These are phyloP conservation scores for Trichoderma simmonsii DNA, from an alignment of 2,329 filamentous ascomycete genomes.

Conservation along the genomic window DNA sequence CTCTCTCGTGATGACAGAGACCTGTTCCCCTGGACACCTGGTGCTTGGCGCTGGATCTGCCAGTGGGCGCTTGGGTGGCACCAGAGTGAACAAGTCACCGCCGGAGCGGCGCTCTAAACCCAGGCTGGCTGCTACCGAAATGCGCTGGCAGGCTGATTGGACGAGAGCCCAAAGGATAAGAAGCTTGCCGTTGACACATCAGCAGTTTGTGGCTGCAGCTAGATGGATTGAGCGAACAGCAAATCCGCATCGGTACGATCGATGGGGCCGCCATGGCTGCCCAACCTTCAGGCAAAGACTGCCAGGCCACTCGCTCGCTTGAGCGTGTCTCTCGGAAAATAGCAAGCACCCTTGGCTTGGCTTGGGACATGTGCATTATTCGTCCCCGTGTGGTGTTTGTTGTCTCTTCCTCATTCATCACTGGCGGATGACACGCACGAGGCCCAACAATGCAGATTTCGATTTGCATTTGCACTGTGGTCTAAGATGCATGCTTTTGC, in stretches of 20 bases:
- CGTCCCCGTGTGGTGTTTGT: background rate
- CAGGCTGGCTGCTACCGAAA: constrained; percentile 11
- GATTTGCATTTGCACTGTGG: background rate
- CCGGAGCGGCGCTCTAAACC: constrained; percentile 14
- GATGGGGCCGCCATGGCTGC: constrained; percentile 13
- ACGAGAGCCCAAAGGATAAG: constrained; percentile 12
- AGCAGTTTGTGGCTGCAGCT: constrained; percentile 14
- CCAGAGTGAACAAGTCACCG: constrained; percentile 18
- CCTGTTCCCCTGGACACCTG: background rate
- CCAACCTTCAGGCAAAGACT: constrained; percentile 12
- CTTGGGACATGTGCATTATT: constrained; percentile 1
- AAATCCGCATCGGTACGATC: constrained; percentile 8
- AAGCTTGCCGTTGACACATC: constrained; percentile 16
- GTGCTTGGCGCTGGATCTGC: constrained; percentile 12
- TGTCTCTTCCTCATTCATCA: background rate
- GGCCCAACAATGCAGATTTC: background rate
- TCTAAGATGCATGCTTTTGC: constrained; percentile 11
- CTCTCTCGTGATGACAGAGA: constrained; percentile 7
- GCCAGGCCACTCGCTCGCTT: constrained; percentile 8
- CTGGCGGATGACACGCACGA: background rate
- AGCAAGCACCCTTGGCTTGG: background rate
- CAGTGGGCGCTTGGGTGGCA: constrained; percentile 10
- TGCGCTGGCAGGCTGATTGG: constrained; percentile 19
- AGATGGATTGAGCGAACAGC: constrained; percentile 10
- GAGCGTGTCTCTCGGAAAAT: constrained; percentile 17